Conservation (phyloP, 2,329 filamentous ascomycete species). For the Colletotrichum phormii region DNA sequence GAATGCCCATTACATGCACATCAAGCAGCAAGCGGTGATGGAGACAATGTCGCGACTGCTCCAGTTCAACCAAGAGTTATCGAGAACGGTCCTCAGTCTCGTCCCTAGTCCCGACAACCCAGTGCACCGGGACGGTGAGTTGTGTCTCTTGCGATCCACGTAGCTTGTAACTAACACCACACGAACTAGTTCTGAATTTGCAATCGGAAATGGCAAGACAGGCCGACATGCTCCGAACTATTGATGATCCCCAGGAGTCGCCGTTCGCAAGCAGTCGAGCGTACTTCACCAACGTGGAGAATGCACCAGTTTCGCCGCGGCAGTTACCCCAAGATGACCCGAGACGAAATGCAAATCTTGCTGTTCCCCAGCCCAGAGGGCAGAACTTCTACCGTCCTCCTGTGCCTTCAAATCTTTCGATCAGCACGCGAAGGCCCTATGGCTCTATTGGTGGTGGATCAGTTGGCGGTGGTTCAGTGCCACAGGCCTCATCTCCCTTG, state of each 20-base stretch:
- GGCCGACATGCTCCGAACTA: constrained; percentile 64
- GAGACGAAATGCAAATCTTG: constrained; percentile 73
- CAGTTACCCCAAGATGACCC: constrained; percentile 89
- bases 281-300: constrained; percentile 76
- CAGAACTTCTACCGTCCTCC: constrained; percentile 78
- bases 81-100: constrained; percentile 78
- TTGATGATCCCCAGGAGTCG: constrained; percentile 76
- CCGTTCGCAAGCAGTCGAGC: constrained; percentile 72
- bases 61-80: constrained; percentile 87
- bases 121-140: constrained; percentile 85
- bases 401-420: constrained; percentile 83
- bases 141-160: neutral
- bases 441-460: constrained; percentile 84
- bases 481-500: constrained; percentile 79
- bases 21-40: constrained; percentile 84
- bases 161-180: constrained; percentile 12
- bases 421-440: constrained; percentile 81
- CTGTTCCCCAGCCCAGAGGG: constrained; percentile 68
- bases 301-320: constrained; percentile 86
- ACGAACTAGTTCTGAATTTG: constrained; percentile 60
- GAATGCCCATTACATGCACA: constrained; percentile 79
- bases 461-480: constrained; percentile 65
- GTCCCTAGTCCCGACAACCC: constrained; percentile 81
- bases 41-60: constrained; percentile 79
- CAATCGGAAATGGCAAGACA: constrained; percentile 73